Evolutionary conservation across 495 filamentous ascomycete genomes (phyloP), one percentile per base, ranked within the genome.

Genomic region (Wilcoxina mikolae): DNA sequence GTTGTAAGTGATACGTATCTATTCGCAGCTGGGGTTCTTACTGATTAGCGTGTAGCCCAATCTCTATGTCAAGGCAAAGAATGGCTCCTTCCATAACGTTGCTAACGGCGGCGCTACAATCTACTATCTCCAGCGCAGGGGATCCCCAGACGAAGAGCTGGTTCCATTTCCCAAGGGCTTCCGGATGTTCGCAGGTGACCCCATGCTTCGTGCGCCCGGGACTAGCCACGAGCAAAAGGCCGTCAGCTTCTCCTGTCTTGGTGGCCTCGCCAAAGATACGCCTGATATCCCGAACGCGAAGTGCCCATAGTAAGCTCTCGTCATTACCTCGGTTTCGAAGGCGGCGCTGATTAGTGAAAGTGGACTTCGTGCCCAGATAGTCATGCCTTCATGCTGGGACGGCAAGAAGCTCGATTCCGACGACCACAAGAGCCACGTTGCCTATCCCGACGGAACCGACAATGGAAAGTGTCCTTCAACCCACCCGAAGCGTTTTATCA

Each of bases 181-280:
- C 65, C 84, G 83, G 56, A 87, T 90, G 81, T 58, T 87, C 15
- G 74, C 80, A 39, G 85, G 85, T 33, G 71, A 82, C 61, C 72
- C 81, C 0, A 67, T 58, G 52, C 66, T 74, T 38, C 72, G 80
- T 47, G 48, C 57, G 65, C 18, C 50, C 24, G 33, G 20, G 9
- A 39, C 51, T 26, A 25, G 27, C 31, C 49, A 28, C 20, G 60
- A 57, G 42, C 18, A 71, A 58, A 58, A 71, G 12, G 74, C 74
- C 26, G 73, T 79, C 58, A 76, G 73, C 62, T 81, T 72, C 58
- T 69, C 73, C 27, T 81, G 76, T 63, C 63, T 76, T 10, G 74
- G 67, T 67, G 67, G 55, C 69, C 71, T 66, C 43, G 71, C 71
- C 39, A 69, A 74, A 7, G 67, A 71, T 57, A 78, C 79, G 60